Conservation (phyloP, 441 rosid genomes). For the Aleurites moluccanus region DNA sequence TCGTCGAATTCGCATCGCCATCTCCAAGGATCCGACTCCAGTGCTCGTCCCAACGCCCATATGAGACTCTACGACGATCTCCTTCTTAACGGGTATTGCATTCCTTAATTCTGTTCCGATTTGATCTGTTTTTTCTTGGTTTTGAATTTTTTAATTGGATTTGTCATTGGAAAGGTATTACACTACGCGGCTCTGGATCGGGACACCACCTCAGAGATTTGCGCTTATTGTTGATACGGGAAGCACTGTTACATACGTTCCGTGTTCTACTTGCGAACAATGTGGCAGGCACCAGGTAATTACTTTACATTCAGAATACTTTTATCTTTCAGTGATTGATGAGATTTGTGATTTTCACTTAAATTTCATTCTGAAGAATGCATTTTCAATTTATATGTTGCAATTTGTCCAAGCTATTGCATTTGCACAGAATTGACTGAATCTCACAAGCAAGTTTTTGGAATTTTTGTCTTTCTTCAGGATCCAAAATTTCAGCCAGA, state of each 20-base stretch:
- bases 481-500: conserved; percentile 90
- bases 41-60: conserved; percentile 53
- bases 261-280: conserved; percentile 74
- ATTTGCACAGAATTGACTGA: not conserved
- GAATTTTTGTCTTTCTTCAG: conserved; percentile 40
- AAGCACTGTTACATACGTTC: conserved; percentile 90
- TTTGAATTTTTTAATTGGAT: conserved; percentile 5
- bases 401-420: not conserved
- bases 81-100: conserved; percentile 64
- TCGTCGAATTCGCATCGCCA: conserved; percentile 42
- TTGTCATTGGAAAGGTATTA: conserved; percentile 55
- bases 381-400: not conserved
- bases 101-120: not conserved
- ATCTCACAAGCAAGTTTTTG: not conserved
- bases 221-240: conserved; percentile 97
- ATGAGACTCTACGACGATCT: conserved; percentile 97
- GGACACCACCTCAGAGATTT: conserved; percentile 91
- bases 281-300: conserved; percentile 91
- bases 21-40: conserved; percentile 48
- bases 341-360: not conserved
- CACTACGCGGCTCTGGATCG: conserved; percentile 86
- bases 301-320: not conserved
- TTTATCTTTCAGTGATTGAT: not conserved
- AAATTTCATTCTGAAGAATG: not conserved
- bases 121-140: not conserved